A percentile compares a stretch with the other conserved stretches of the same genome.
Conservation (phyloP, 306 rosid genomes). For the Casuarina cunninghamiana region DNA sequence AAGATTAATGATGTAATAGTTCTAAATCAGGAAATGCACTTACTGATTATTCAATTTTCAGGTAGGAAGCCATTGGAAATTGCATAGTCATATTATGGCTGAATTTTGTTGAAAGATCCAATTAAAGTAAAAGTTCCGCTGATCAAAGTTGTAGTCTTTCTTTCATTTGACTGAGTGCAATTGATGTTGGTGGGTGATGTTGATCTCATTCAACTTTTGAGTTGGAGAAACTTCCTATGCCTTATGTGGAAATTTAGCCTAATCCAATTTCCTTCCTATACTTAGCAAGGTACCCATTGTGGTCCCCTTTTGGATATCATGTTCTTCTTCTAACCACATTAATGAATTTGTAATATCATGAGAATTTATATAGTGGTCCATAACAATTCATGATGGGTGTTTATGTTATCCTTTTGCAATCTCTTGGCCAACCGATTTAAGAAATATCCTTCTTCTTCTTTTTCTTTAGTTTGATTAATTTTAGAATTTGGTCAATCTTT, state of each 20-base stretch:
- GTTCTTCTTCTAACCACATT: neutral
- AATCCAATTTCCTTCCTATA: neutral
- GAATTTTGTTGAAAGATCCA: neutral
- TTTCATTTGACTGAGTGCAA: neutral
- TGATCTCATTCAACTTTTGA: neutral
- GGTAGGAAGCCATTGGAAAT: neutral
- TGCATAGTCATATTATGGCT: neutral
- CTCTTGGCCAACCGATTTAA: constrained; percentile 2
- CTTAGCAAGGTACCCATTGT: too few relatives aligned
- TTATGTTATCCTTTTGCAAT: neutral
- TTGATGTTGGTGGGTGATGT: neutral
- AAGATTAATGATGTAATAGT: too few relatives aligned
- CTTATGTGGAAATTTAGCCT: neutral
- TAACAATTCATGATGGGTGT: constrained; percentile 14
- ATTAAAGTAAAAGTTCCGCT: neutral
- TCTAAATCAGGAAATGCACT: too few relatives aligned
- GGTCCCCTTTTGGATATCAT: too few relatives aligned
- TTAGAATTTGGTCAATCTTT: constrained; percentile 14
- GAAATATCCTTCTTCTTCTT: too few relatives aligned
- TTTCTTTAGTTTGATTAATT: constrained; percentile 11
- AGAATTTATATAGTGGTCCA: neutral
- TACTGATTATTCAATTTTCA: neutral
- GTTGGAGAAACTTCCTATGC: neutral
- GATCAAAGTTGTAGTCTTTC: neutral
- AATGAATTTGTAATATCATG: neutral